Base-by-base conservation (phyloP, 2,329 filamentous ascomycete genomes). In the Sporothrix dimorphospora region DNA sequence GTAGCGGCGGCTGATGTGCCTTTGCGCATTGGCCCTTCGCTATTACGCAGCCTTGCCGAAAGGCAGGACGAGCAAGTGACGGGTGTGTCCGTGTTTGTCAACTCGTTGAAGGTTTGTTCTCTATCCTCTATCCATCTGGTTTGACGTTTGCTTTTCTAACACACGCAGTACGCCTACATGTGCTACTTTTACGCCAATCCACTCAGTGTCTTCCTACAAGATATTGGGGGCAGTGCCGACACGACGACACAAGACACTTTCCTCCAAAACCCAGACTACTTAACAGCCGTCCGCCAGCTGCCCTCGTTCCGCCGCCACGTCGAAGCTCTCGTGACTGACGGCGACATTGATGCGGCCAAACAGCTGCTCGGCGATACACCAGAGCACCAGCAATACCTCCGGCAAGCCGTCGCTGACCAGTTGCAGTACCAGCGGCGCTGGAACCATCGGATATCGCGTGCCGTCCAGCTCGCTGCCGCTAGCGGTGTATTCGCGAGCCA, bases 141-240 rank as follows among this genome's bases (percentile, higher is more conserved):
- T 68, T 16, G 27, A 34, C n/a, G n/a, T n/a, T n/a, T 19, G 5
- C 21, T 63, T 24, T 66, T 68, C 77, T 78, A 73, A 82, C 73
- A 69, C 71, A 7, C 3, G 4, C 57, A 93, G 87, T 96, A 95
- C 81, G 89, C 91, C 0, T 94, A 94, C 78, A 94, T 97, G 92
- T 93, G 91, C 72, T 92, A 94, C 79, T 95, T 93, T 78, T 95
- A 93, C 76, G 91, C 91, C 51, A 95, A 94, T 76, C 88, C 91
- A 0, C 83, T 94, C 3, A 93, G 90, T 73, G 79, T 93, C 4
- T 85, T 95, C 45, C 80, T 90, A 11, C 81, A 82, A 2, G 73
- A 74, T 4, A 30, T 76, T 73, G 49, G 63, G 8, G 70, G 72
- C n/a, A 65, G n/a, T 1, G 75, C 77, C 27, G 77, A 78, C n/a